Evolutionary conservation across 1,284 basidiomycete genomes (phyloP).

Genomic region (Phaffia rhodozyma): DNA sequence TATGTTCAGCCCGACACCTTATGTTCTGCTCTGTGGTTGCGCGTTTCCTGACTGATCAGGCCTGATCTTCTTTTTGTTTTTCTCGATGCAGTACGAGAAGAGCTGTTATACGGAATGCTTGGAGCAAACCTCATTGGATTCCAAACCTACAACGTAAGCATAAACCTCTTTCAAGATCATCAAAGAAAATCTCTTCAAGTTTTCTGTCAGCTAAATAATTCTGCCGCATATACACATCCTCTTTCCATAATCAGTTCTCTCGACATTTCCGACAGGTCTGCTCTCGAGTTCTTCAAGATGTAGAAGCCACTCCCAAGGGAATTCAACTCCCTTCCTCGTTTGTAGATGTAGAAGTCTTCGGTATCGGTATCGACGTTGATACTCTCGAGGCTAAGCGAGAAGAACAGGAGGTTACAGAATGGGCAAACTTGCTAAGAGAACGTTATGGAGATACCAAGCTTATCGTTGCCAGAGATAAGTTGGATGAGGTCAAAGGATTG

Average conservation of each 20-base stretch:
- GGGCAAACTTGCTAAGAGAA: constrained; percentile 61
- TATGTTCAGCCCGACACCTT: neutral
- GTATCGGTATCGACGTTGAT: constrained; percentile 76
- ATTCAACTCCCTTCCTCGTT: constrained; percentile 50
- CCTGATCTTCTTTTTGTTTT: neutral
- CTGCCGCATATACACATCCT: constrained; percentile 29
- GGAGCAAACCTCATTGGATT: constrained; percentile 64
- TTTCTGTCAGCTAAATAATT: neutral
- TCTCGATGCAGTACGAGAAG: constrained; percentile 28
- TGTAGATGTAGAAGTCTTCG: constrained; percentile 73
- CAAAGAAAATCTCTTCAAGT: neutral
- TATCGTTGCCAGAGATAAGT: constrained; percentile 75
- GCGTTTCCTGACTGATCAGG: neutral
- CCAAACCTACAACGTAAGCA: constrained; percentile 57
- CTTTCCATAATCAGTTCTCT: constrained; percentile 17
- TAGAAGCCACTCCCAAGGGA: constrained; percentile 71
- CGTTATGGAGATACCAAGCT: constrained; percentile 73
- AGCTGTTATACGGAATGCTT: constrained; percentile 57
- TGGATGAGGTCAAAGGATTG: constrained; percentile 75
- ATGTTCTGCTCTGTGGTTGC: too few relatives aligned
- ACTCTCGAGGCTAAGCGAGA: constrained; percentile 56
- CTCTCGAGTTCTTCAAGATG: constrained; percentile 55
- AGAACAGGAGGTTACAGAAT: constrained; percentile 68
- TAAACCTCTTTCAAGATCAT: constrained; percentile 24
- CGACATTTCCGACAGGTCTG: constrained; percentile 49